Conservation (phyloP, 176 grass and related monocot species). For the Aegilops tauschii region DNA sequence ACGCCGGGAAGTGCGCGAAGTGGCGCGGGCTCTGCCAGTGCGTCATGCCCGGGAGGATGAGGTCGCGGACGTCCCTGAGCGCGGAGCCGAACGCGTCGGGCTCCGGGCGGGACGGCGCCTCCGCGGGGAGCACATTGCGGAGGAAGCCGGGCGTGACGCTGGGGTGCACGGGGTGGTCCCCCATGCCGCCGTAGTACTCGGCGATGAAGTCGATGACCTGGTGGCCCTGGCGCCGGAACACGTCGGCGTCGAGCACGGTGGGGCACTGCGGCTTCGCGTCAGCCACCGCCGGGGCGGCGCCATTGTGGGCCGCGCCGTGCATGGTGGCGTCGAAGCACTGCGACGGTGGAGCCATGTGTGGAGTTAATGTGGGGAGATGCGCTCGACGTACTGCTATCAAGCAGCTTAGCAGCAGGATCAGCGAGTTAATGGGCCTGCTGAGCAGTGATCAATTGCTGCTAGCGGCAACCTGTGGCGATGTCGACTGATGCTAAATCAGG, state of each 20-base stretch:
- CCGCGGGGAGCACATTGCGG: conserved; percentile 14
- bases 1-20: conserved; percentile 55
- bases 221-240: conserved; percentile 35
- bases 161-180: conserved; percentile 44
- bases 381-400: too few relatives aligned
- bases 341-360: conserved; percentile 29
- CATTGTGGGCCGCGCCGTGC: not conserved
- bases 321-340: conserved; percentile 11
- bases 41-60: conserved; percentile 47
- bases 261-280: not conserved
- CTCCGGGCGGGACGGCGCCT: conserved; percentile 21
- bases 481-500: not conserved
- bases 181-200: conserved; percentile 49
- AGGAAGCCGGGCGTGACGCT: conserved; percentile 41
- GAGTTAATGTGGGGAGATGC: not conserved
- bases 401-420: not conserved
- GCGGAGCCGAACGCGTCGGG: conserved; percentile 32
- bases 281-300: not conserved
- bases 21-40: conserved; percentile 70
- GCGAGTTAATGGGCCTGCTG: not conserved
- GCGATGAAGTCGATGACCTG: conserved; percentile 56
- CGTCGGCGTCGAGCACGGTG: conserved; percentile 35
- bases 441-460: not conserved
- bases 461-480: not conserved
- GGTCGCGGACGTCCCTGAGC: conserved; percentile 25